Conservation (phyloP, 768 basidiomycete genomes). For the Suillus spraguei region DNA sequence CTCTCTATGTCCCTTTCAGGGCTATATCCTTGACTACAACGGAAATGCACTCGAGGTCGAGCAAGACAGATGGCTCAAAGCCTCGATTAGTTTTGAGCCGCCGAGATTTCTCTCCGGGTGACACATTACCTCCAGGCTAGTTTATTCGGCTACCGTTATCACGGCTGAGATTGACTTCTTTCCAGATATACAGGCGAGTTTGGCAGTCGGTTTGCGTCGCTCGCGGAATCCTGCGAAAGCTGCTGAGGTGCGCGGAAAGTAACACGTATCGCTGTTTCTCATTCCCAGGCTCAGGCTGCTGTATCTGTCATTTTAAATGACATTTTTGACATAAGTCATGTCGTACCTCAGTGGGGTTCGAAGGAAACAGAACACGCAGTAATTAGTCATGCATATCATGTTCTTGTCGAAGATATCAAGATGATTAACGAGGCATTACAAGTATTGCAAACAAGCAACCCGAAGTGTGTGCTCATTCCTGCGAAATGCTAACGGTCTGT, state of each 20-base stretch:
- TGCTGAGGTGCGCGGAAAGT: background rate
- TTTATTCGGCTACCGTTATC: too few species aligned
- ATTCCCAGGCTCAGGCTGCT: conserved; percentile 1
- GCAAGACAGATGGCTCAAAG: conserved; percentile 1
- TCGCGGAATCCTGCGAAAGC: conserved; percentile 5
- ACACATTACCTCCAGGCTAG: background rate
- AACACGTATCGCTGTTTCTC: background rate
- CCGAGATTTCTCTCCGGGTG: conserved; percentile 1
- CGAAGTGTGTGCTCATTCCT: background rate
- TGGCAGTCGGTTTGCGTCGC: conserved; percentile 3
- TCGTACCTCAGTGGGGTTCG: conserved; percentile 8
- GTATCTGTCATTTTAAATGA: conserved; percentile 8
- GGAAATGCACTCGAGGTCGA: conserved; percentile 3
- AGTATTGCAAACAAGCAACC: conserved; percentile 6
- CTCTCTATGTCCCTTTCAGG: background rate
- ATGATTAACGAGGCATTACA: conserved; percentile 6
- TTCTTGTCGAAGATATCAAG: conserved; percentile 7
- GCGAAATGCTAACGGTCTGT: background rate
- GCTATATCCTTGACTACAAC: background rate
- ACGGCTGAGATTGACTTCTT: background rate
- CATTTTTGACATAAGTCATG: conserved; percentile 4
- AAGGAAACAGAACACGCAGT: conserved; percentile 7
- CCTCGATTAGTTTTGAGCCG: conserved; percentile 3
- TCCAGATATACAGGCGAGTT: conserved; percentile 6
- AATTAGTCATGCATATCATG: background rate